Evolutionary conservation across 2,329 filamentous ascomycete genomes (phyloP).

Genomic region (Penicillium sp.): DNA sequence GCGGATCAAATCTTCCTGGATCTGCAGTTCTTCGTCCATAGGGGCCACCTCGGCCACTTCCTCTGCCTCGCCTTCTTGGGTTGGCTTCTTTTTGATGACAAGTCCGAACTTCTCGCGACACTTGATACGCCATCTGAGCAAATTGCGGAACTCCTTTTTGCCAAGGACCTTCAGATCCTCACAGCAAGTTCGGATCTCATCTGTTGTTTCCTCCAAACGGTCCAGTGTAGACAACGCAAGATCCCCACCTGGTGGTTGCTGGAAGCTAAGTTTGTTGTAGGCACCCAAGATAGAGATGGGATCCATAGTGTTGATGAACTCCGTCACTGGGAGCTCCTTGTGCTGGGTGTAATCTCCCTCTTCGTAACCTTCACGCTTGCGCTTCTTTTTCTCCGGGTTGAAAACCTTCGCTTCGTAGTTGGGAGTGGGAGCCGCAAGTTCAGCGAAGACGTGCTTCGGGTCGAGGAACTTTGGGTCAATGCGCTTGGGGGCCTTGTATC

Average conservation of each 20-base stretch:
- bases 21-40: slow-evolving; percentile 89
- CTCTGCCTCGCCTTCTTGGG: slow-evolving; percentile 48
- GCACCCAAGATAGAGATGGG: slow-evolving; percentile 84
- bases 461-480: slow-evolving; percentile 91
- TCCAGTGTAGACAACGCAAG: slow-evolving; percentile 77
- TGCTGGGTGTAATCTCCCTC: slow-evolving; percentile 90
- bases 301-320: slow-evolving; percentile 88
- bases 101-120: slow-evolving; percentile 87
- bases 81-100: slow-evolving; percentile 58
- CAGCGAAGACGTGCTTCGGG: slow-evolving; percentile 79
- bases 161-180: slow-evolving; percentile 80
- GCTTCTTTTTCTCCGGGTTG: slow-evolving; percentile 94
- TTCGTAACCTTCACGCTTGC: slow-evolving; percentile 94
- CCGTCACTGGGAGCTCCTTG: slow-evolving; percentile 77
- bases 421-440: slow-evolving; percentile 71
- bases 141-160: slow-evolving; percentile 82
- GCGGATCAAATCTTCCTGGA: slow-evolving; percentile 76
- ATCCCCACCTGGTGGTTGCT: slow-evolving; percentile 69
- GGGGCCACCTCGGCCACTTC: slow-evolving; percentile 74
- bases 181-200: slow-evolving; percentile 71
- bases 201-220: slow-evolving; percentile 75
- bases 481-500: slow-evolving; percentile 87
- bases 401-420: slow-evolving; percentile 98
- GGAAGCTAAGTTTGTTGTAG: slow-evolving; percentile 74
- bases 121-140: slow-evolving; percentile 81